Evolutionary conservation across 257 asterid genomes (phyloP).

Genomic region (Euphrasia confusa): DNA sequence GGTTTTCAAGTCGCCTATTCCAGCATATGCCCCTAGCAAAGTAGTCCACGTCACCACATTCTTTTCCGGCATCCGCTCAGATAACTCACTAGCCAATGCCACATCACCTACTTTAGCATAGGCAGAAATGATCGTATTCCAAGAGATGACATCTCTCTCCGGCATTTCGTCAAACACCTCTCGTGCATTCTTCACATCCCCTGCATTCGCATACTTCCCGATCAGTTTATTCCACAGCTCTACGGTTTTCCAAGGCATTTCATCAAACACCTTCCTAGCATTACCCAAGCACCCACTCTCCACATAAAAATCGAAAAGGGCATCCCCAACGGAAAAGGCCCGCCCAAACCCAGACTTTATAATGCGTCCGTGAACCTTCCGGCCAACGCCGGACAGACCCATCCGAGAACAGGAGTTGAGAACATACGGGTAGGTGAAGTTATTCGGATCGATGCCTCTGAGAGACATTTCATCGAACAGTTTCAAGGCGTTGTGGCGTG

Average conservation of each 20-base stretch:
- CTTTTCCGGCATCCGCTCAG: slow-evolving; percentile 32
- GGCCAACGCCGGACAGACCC: slow-evolving; percentile 33
- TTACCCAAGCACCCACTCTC: slow-evolving; percentile 20
- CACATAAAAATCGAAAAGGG: slow-evolving; percentile 34
- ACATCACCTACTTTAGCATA: slow-evolving; percentile 34
- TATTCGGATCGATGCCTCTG: slow-evolving; percentile 39
- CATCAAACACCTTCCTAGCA: slow-evolving; percentile 33
- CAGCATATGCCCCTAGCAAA: slow-evolving; percentile 36
- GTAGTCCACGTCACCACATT: slow-evolving; percentile 48
- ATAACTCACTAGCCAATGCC: slow-evolving; percentile 30
- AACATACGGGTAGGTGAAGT: slow-evolving; percentile 45
- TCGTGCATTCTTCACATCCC: slow-evolving; percentile 28
- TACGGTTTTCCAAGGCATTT: slow-evolving; percentile 18
- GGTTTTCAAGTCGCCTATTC: slow-evolving; percentile 29
- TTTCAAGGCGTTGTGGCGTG: slow-evolving; percentile 23
- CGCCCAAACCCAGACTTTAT: slow-evolving; percentile 39
- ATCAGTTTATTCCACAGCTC: slow-evolving; percentile 40
- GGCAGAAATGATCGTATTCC: slow-evolving; percentile 40
- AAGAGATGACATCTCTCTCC: slow-evolving; percentile 37
- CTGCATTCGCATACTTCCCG: slow-evolving; percentile 28
- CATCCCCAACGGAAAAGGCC: slow-evolving; percentile 25
- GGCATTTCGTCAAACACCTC: slow-evolving; percentile 38
- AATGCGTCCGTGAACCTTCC: slow-evolving; percentile 34
- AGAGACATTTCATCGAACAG: slow-evolving; percentile 47
- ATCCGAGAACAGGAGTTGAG: slow-evolving; percentile 35